These are phyloP conservation scores for Cytauxzoon felis DNA, from an alignment of 169 alveolate genomes.

Conservation along the genomic window DNA sequence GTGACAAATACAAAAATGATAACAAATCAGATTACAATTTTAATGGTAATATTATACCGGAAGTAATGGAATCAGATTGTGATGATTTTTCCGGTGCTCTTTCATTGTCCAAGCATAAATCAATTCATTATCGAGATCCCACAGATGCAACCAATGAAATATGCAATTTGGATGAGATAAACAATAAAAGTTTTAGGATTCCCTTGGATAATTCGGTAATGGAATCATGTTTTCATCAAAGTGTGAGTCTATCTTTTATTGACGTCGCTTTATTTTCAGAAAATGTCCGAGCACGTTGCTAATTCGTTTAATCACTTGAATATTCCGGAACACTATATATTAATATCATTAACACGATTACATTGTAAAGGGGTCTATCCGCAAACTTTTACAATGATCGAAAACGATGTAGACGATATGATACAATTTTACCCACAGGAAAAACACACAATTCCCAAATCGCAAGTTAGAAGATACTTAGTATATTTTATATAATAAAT, in stretches of 20 bases:
- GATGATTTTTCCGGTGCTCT: not conserved
- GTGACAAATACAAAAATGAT: too few relatives aligned
- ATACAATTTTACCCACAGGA: constrained; percentile 27
- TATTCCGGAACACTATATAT: constrained; percentile 40
- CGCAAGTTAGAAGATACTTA: constrained; percentile 8
- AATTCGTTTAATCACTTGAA: constrained; percentile 16
- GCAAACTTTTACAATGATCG: constrained; percentile 22
- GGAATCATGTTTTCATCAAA: too few relatives aligned
- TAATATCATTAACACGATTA: constrained; percentile 37
- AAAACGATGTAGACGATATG: constrained; percentile 35
- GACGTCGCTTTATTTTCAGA: too few relatives aligned
- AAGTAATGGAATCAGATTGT: too few relatives aligned
- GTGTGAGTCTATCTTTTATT: too few relatives aligned
- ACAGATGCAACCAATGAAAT: too few relatives aligned
- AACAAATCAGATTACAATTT: too few relatives aligned
- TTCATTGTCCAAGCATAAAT: not conserved
- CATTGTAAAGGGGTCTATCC: constrained; percentile 50
- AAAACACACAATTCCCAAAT: constrained; percentile 14
- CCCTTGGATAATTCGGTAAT: too few relatives aligned
- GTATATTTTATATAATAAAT: not conserved
- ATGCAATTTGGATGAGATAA: too few relatives aligned
- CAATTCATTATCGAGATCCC: too few relatives aligned
- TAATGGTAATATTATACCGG: too few relatives aligned
- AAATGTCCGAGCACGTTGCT: not conserved
- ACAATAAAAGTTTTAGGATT: too few relatives aligned